Conservation (phyloP, 768 basidiomycete species). For the Russula sp. region DNA sequence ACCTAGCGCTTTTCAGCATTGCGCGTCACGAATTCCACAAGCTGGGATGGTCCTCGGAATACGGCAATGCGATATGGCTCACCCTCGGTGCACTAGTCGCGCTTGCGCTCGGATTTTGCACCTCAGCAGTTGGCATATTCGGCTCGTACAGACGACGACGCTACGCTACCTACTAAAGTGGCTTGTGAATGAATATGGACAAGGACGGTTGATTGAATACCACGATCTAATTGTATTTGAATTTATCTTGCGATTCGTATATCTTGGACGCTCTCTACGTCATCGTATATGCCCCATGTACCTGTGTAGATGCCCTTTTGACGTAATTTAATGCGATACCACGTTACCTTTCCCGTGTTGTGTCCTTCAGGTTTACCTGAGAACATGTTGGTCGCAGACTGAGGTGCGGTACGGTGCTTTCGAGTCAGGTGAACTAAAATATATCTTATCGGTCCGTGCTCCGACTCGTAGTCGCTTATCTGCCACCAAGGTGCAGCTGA, state of each 20-base stretch:
- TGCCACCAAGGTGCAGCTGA: too few relatives aligned
- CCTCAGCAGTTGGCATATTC: conserved; percentile 62
- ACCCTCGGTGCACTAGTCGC: conserved; percentile 71
- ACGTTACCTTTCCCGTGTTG: not conserved
- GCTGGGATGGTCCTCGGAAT: conserved; percentile 48
- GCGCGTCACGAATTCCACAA: conserved; percentile 56
- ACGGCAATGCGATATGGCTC: conserved; percentile 83
- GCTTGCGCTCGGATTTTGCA: conserved; percentile 63
- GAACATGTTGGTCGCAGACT: too few relatives aligned
- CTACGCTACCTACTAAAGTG: conserved; percentile 31
- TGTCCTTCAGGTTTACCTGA: too few relatives aligned
- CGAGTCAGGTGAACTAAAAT: too few relatives aligned
- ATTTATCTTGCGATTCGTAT: not conserved
- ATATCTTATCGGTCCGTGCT: too few relatives aligned
- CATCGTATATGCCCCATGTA: not conserved
- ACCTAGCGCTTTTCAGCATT: conserved; percentile 78
- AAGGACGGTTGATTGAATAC: not conserved
- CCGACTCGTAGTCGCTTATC: too few relatives aligned
- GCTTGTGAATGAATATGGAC: not conserved
- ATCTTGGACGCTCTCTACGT: not conserved
- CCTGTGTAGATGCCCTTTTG: not conserved
- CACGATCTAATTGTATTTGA: conserved; percentile 6
- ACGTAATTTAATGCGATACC: not conserved
- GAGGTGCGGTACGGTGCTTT: too few relatives aligned
- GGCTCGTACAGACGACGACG: conserved; percentile 54